These are phyloP conservation scores for Hyaloscypha bicolor DNA, from an alignment of 495 filamentous ascomycete species.

Conservation along the genomic window DNA sequence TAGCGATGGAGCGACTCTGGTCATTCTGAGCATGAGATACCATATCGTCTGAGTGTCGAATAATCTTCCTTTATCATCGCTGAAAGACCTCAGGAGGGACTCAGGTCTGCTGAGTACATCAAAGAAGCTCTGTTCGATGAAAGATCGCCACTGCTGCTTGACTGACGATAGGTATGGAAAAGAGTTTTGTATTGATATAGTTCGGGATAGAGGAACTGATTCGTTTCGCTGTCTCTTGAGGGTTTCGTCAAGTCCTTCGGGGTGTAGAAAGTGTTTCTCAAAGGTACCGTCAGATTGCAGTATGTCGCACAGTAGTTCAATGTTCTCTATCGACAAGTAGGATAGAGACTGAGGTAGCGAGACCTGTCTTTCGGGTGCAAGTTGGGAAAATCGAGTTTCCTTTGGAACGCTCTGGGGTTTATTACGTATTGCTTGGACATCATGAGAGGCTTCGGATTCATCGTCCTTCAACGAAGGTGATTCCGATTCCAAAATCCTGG, in stretches of 20 bases:
- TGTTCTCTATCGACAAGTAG: conserved; percentile 44
- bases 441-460: neutral
- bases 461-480: conserved; percentile 6
- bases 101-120: conserved; percentile 69
- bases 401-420: neutral
- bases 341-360: conserved; percentile 26
- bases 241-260: conserved; percentile 39
- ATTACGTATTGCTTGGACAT: neutral
- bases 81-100: conserved; percentile 68
- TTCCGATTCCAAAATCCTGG: neutral
- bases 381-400: neutral
- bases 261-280: conserved; percentile 49
- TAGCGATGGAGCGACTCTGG: conserved; percentile 51
- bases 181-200: neutral
- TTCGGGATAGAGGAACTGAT: neutral
- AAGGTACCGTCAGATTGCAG: conserved; percentile 51
- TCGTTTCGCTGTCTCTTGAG: conserved; percentile 14
- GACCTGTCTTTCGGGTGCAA: neutral
- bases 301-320: conserved; percentile 55
- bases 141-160: conserved; percentile 52
- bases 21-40: conserved; percentile 56
- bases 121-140: conserved; percentile 74
- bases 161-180: conserved; percentile 22
- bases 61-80: conserved; percentile 41
- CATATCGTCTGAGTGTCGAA: conserved; percentile 53